Evolutionary conservation across 192 early-diverging fungal genomes (phyloP).

Genomic region (Entophlyctis luteolus): DNA sequence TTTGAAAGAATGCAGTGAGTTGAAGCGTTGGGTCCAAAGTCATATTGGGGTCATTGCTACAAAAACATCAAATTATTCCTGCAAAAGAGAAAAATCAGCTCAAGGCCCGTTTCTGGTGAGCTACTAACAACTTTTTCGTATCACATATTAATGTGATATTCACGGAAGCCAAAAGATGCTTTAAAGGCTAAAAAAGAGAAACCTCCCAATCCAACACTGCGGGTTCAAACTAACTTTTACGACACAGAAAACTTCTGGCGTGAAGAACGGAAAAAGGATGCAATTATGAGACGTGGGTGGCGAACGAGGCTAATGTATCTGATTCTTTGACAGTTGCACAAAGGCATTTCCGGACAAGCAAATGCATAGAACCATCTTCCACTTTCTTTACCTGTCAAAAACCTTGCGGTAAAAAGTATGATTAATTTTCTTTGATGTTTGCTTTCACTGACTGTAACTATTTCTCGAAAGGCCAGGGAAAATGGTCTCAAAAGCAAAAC

Average conservation of each 20-base stretch:
- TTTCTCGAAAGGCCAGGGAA: too few species aligned
- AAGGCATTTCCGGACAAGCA: too few species aligned
- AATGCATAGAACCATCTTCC: too few species aligned
- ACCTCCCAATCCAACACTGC: constrained; percentile 37
- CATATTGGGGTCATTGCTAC: constrained; percentile 17
- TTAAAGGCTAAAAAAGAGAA: constrained; percentile 21
- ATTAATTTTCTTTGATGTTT: too few species aligned
- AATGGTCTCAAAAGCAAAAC: too few species aligned
- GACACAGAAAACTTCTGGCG: constrained; percentile 26
- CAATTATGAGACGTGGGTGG: constrained; percentile 32
- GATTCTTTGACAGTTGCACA: too few species aligned
- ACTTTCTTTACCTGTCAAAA: too few species aligned
- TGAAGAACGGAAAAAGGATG: constrained; percentile 29
- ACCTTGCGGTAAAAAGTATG: too few species aligned
- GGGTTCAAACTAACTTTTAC: constrained; percentile 44
- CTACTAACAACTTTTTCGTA: too few species aligned
- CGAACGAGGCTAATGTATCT: too few species aligned
- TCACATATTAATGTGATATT: constrained; percentile 1
- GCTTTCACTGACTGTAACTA: too few species aligned
- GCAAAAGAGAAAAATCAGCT: constrained; percentile 17
- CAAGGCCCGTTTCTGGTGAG: constrained; percentile 50
- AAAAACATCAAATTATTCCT: neutral
- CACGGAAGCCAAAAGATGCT: constrained; percentile 19
- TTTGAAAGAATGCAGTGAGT: constrained; percentile 31
- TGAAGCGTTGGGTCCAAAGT: constrained; percentile 35